Evolutionary conservation across 2,329 filamentous ascomycete species (phyloP).

Genomic region (Colletotrichum spinosum): DNA sequence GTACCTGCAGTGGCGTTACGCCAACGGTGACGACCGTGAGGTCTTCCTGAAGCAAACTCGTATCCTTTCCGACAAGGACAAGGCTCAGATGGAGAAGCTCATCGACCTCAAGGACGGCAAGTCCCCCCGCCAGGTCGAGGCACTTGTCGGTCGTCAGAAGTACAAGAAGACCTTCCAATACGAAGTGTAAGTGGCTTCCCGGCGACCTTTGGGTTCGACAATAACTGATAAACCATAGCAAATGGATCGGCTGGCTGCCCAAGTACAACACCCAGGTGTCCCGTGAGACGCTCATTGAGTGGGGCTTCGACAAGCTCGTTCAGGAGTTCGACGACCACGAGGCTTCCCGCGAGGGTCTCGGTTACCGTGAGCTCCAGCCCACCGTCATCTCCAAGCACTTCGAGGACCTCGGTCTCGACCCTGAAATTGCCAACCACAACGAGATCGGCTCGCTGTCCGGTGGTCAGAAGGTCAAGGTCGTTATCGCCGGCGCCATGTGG

Average conservation of each 20-base stretch:
- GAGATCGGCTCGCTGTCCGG: constrained; percentile 96
- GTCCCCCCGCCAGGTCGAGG: constrained; percentile 81
- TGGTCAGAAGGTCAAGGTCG: constrained; percentile 99
- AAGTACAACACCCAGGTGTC: constrained; percentile 95
- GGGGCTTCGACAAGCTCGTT: constrained; percentile 91
- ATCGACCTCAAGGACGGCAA: constrained; percentile 88
- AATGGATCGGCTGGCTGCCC: constrained; percentile 89
- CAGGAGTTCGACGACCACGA: constrained; percentile 99
- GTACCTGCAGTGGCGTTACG: constrained; percentile 98
- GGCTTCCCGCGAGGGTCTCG: constrained; percentile 96
- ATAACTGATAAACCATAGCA: constrained; percentile 59
- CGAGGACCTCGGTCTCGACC: constrained; percentile 94
- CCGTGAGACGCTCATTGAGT: constrained; percentile 87
- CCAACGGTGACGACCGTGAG: constrained; percentile 95
- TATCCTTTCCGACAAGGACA: constrained; percentile 85
- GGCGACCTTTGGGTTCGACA: constrained; percentile 21
- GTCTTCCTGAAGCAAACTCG: constrained; percentile 98
- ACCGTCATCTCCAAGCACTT: constrained; percentile 98
- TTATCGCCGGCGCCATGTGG: constrained; percentile 96
- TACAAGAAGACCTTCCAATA: constrained; percentile 99
- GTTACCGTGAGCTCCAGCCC: constrained; percentile 92
- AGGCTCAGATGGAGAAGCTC: constrained; percentile 89
- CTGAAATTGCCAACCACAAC: constrained; percentile 99
- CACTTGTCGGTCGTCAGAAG: constrained; percentile 95
- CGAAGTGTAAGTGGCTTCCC: constrained; percentile 74